Conservation (phyloP, 768 basidiomycete species). For the Termitomyces sp. region DNA sequence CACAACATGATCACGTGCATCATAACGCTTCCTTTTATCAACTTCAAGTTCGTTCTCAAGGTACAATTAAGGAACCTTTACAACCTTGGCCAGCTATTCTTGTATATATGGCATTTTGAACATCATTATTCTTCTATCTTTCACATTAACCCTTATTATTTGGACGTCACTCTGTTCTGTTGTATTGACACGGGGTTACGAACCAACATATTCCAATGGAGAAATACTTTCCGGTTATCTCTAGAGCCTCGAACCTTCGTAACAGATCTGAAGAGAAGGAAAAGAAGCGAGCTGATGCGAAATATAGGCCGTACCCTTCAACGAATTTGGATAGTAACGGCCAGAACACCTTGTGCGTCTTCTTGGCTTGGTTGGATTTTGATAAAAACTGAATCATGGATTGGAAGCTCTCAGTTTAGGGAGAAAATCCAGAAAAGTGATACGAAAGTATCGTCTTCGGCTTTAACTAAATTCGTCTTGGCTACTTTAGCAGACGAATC, state of each 20-base stretch:
- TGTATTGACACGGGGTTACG: background rate
- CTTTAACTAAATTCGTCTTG: slow-evolving; percentile 56
- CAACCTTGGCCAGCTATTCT: background rate
- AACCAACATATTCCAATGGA: slow-evolving; percentile 11
- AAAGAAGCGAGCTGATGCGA: slow-evolving; percentile 9
- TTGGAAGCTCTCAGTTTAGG: slow-evolving; percentile 4
- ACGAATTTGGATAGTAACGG: background rate
- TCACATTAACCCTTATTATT: background rate
- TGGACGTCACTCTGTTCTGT: background rate
- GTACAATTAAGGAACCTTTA: too few species aligned
- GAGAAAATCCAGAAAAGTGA: slow-evolving; percentile 10
- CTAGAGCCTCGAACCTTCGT: slow-evolving; percentile 8
- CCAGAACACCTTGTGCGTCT: slow-evolving; percentile 11
- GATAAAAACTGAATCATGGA: slow-evolving; percentile 5
- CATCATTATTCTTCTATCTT: background rate
- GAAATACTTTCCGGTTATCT: slow-evolving; percentile 18
- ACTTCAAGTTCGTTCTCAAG: background rate
- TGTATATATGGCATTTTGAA: slow-evolving; percentile 4
- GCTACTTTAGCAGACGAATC: slow-evolving; percentile 53
- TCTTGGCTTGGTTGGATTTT: background rate
- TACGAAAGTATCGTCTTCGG: slow-evolving; percentile 27
- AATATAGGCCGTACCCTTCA: slow-evolving; percentile 14
- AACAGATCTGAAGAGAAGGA: slow-evolving; percentile 10
- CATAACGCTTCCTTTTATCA: background rate
- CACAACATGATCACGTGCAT: slow-evolving; percentile 6